Evolutionary conservation across 805 yeast species (phyloP).

Genomic region (Kodamaea sagamina): DNA sequence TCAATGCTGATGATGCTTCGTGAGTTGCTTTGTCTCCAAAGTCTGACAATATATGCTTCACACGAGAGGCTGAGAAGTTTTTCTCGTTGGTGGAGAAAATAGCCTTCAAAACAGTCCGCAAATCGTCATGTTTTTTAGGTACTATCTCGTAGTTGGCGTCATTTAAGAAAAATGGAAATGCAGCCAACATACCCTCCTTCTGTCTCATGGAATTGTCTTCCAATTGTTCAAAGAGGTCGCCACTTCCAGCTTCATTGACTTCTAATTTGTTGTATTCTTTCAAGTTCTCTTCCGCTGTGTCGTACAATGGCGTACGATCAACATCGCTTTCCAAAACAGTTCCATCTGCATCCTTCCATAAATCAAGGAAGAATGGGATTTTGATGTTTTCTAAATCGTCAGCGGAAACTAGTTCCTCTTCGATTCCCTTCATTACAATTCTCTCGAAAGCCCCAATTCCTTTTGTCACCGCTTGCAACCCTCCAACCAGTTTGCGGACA

Average conservation of each 20-base stretch:
- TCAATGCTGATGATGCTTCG: constrained; percentile 52
- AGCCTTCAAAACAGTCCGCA: constrained; percentile 51
- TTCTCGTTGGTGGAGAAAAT: constrained; percentile 57
- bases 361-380: constrained; percentile 50
- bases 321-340: constrained; percentile 25
- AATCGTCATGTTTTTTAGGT: constrained; percentile 29
- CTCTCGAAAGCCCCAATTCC: constrained; percentile 70
- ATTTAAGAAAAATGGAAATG: constrained; percentile 45
- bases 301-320: constrained; percentile 41
- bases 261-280: constrained; percentile 46
- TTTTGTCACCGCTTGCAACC: constrained; percentile 52
- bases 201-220: constrained; percentile 69
- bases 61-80: constrained; percentile 47
- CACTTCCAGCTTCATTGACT: constrained; percentile 20
- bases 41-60: constrained; percentile 46
- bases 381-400: constrained; percentile 55
- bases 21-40: constrained; percentile 50
- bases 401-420: constrained; percentile 51
- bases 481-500: constrained; percentile 52
- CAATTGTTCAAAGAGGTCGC: constrained; percentile 40
- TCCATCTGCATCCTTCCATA: constrained; percentile 65
- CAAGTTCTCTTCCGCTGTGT: constrained; percentile 49
- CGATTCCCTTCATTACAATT: constrained; percentile 59
- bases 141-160: constrained; percentile 14
- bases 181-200: constrained; percentile 57